Conservation (phyloP, 1,284 basidiomycete species). For the Coniophora puteana region DNA sequence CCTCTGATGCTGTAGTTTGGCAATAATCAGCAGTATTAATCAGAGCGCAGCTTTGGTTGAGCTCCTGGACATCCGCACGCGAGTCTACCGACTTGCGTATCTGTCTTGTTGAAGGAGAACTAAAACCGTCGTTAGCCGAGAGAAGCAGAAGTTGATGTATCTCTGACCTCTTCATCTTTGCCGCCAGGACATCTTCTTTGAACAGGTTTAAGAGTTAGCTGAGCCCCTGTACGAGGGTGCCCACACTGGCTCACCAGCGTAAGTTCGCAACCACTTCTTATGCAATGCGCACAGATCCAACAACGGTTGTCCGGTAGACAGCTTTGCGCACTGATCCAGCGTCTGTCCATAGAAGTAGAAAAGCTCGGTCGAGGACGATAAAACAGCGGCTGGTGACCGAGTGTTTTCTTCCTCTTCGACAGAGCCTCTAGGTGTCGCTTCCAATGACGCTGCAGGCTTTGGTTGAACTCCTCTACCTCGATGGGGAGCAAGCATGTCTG, state of each 20-base stretch:
- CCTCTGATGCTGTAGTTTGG: constrained; percentile 86
- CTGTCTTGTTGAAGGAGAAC: constrained; percentile 37
- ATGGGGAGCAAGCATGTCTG: constrained; percentile 81
- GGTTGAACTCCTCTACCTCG: constrained; percentile 52
- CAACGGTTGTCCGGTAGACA: constrained; percentile 79
- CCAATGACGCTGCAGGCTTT: constrained; percentile 66
- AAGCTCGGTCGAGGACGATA: constrained; percentile 93
- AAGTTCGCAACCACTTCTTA: constrained; percentile 92
- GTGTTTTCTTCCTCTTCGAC: constrained; percentile 41
- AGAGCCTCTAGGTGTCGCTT: constrained; percentile 43
- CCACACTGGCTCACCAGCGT: constrained; percentile 77
- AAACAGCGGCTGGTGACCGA: constrained; percentile 60
- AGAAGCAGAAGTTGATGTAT: background rate
- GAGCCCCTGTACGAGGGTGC: constrained; percentile 5
- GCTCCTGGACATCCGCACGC: constrained; percentile 67
- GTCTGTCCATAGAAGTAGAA: constrained; percentile 98
- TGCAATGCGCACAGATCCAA: constrained; percentile 79
- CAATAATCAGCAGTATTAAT: constrained; percentile 99
- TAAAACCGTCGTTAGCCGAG: constrained; percentile 2
- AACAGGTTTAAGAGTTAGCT: background rate
- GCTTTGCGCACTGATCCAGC: constrained; percentile 88
- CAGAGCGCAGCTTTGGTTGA: constrained; percentile 80
- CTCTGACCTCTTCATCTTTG: constrained; percentile 63
- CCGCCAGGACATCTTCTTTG: constrained; percentile 80
- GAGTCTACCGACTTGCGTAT: constrained; percentile 72